A percentile compares a stretch with the other conserved stretches of the same genome.
phyloP scores from a whole-genome alignment of 1,284 basidiomycete genomes.

The Tilletiopsis washingtonensis region DNA sequence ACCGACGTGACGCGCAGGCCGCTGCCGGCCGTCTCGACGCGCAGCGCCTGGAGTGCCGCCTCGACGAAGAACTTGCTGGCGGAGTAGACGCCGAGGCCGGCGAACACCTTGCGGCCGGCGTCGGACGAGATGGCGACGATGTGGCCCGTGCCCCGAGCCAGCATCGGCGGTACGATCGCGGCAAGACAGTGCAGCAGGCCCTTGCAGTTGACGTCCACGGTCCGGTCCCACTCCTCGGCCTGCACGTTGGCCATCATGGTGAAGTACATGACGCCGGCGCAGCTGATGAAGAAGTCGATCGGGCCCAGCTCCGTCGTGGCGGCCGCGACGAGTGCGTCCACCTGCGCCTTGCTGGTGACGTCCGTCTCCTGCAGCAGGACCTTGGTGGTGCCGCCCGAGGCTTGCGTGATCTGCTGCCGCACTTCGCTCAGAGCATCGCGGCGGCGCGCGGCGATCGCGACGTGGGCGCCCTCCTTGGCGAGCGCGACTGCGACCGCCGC shows the following conservation, averaged over 20 bases:
- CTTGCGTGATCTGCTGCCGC: constrained; percentile 33
- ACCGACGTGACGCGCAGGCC: constrained; percentile 38
- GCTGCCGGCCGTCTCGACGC: constrained; percentile 39
- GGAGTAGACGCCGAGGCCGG: constrained; percentile 43
- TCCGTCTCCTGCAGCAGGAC: constrained; percentile 34
- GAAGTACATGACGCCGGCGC: constrained; percentile 46
- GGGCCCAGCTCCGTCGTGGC: constrained; percentile 24
- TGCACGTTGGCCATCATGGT: constrained; percentile 43
- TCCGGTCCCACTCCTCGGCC: constrained; percentile 40
- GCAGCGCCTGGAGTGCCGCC: constrained; percentile 39
- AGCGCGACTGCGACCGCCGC: constrained; percentile 41
- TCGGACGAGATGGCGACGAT: constrained; percentile 46
- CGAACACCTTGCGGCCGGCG: constrained; percentile 43
- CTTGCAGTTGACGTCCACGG: constrained; percentile 47
- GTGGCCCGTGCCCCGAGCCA: constrained; percentile 30
- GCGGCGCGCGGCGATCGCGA: constrained; percentile 24
- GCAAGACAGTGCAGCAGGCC: constrained; percentile 38
- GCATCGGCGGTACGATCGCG: constrained; percentile 27
- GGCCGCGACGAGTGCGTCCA: constrained; percentile 26
- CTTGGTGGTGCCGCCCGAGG: constrained; percentile 17
- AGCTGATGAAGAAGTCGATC: constrained; percentile 38
- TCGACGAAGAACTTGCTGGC: constrained; percentile 46
- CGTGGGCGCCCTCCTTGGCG: constrained; percentile 24
- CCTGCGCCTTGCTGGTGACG: constrained; percentile 31
- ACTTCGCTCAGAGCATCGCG: constrained; percentile 19